Conservation (phyloP, 176 grass and related monocot species). For the Carex pumila region DNA sequence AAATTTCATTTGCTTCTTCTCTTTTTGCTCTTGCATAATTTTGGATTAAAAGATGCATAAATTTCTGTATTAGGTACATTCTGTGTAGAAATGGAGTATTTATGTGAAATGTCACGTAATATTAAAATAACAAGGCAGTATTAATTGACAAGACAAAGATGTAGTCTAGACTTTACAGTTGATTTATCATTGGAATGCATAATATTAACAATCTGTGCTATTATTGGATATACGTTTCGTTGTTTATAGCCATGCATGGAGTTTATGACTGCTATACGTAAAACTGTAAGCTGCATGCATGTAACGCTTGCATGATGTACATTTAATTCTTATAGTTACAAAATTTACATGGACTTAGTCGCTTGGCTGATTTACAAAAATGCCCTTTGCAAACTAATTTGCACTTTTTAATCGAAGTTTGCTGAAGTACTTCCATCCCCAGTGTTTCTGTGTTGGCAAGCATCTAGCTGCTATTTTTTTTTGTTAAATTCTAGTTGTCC, state of each 20-base stretch:
- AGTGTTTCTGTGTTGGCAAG: neutral
- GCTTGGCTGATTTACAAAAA: neutral
- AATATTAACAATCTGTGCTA: neutral
- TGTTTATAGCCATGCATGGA: neutral
- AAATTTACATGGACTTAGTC: neutral
- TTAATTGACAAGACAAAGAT: neutral
- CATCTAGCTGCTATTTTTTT: neutral
- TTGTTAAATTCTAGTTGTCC: neutral
- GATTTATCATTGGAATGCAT: neutral
- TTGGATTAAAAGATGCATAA: neutral
- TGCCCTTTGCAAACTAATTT: conserved; percentile 1
- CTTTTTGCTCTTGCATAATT: neutral
- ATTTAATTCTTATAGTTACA: neutral
- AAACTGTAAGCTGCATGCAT: neutral
- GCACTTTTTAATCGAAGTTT: neutral
- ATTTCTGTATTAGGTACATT: neutral
- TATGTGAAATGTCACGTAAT: neutral
- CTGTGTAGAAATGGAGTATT: neutral
- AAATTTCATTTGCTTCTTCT: neutral
- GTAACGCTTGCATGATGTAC: neutral
- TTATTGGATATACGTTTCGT: neutral
- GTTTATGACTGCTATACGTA: neutral
- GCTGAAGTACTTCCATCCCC: neutral
- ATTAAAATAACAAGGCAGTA: neutral
- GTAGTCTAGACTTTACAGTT: neutral